phyloP scores from a whole-genome alignment of 2,329 filamentous ascomycete genomes.

The Calonectria pseudoreteaudii region DNA sequence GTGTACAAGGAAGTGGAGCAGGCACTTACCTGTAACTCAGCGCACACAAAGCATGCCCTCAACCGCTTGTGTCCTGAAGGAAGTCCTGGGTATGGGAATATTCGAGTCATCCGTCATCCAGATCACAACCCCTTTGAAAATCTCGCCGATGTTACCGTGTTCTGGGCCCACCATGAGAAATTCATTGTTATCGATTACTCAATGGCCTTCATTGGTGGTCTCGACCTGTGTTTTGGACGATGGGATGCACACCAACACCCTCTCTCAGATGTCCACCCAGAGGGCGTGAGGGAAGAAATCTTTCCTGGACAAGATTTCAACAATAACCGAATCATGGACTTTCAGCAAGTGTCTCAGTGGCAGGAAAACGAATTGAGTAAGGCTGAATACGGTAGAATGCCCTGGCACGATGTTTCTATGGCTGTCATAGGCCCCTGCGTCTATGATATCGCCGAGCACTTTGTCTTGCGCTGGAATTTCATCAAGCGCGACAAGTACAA shows the following conservation, averaged over 20 bases:
- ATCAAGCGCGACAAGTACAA: constrained; percentile 99
- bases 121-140: constrained; percentile 97
- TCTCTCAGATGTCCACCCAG: constrained; percentile 88
- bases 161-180: constrained; percentile 98
- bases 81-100: constrained; percentile 86
- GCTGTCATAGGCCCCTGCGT: constrained; percentile 89
- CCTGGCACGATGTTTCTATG: constrained; percentile 97
- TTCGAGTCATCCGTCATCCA: constrained; percentile 88
- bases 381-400: constrained; percentile 93
- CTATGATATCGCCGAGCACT: constrained; percentile 96
- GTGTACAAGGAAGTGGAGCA: constrained; percentile 91
- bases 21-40: constrained; percentile 90
- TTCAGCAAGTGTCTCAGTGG: constrained; percentile 91
- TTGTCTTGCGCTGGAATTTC: constrained; percentile 95
- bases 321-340: constrained; percentile 97
- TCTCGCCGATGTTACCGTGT: constrained; percentile 94
- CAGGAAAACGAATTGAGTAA: constrained; percentile 93
- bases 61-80: constrained; percentile 84
- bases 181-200: constrained; percentile 95
- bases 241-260: constrained; percentile 92
- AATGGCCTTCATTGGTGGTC: constrained; percentile 90
- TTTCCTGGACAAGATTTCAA: constrained; percentile 99
- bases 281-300: constrained; percentile 82
- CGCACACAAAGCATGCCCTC: constrained; percentile 90
- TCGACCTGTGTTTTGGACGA: constrained; percentile 95